Conservation (phyloP, 257 asterid genomes). For the Penstemon eatonii region DNA sequence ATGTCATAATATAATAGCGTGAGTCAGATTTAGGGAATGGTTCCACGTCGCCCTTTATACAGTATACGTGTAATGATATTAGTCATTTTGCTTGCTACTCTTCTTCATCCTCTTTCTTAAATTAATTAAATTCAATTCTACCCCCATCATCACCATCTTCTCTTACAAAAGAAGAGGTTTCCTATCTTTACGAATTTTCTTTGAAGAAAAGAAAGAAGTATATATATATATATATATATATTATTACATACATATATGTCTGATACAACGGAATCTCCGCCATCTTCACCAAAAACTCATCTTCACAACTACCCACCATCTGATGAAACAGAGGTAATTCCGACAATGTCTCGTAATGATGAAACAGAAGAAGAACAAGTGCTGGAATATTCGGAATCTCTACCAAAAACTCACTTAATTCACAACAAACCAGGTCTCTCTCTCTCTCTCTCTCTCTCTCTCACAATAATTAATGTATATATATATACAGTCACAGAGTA, state of each 20-base stretch:
- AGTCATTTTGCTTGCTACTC: background rate
- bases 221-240: too few relatives aligned
- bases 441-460: too few relatives aligned
- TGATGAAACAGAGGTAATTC: too few relatives aligned
- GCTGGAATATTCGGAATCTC: too few relatives aligned
- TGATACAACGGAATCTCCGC: constrained; percentile 29
- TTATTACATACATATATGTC: constrained; percentile 20
- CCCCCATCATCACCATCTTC: background rate
- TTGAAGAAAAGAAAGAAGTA: too few relatives aligned
- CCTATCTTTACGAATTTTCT: too few relatives aligned
- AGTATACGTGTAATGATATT: constrained; percentile 34
- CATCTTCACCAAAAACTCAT: constrained; percentile 19
- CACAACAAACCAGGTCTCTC: too few relatives aligned
- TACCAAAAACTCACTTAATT: too few relatives aligned
- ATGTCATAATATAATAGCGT: background rate
- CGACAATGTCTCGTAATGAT: too few relatives aligned
- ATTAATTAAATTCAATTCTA: background rate
- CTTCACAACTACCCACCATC: background rate
- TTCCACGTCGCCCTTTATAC: constrained; percentile 46
- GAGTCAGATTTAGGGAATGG: constrained; percentile 33
- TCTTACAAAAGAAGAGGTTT: background rate
- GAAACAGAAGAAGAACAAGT: too few relatives aligned
- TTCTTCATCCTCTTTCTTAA: background rate
- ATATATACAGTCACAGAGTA: too few relatives aligned
- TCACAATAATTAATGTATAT: too few relatives aligned